Percentiles rank a stretch among this genome's conserved stretches.
phyloP scores from a whole-genome alignment of 257 asterid species.

The Nicotiana undulata region DNA sequence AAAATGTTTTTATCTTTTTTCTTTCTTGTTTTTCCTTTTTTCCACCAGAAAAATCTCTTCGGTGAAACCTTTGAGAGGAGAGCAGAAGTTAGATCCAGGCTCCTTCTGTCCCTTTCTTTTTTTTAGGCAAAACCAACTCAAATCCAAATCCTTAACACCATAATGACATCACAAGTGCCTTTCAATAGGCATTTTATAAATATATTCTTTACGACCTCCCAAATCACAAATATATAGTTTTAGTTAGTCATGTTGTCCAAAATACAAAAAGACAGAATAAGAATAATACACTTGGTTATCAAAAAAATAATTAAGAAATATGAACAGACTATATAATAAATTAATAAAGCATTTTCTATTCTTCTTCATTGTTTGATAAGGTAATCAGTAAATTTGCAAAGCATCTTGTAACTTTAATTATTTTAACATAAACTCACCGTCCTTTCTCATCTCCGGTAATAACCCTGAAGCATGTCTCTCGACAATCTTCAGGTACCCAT shows the following conservation, averaged over 20 bases:
- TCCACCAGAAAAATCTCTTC: neutral
- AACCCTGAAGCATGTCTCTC: constrained; percentile 73
- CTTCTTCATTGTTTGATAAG: neutral
- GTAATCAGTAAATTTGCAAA: neutral
- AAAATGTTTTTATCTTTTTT: neutral
- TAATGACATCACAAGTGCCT: neutral
- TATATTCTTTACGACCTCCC: neutral
- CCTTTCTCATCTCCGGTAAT: constrained; percentile 94
- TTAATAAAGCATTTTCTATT: neutral
- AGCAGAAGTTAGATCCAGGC: neutral
- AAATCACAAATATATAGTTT: neutral
- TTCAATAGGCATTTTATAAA: neutral
- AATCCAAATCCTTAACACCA: neutral
- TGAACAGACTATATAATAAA: neutral
- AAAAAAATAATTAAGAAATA: neutral
- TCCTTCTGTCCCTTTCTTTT: neutral
- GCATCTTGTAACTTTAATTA: neutral
- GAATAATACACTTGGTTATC: neutral
- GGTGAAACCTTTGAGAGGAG: neutral
- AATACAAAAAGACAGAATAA: neutral
- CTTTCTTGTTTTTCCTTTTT: neutral
- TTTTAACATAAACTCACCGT: constrained; percentile 48
- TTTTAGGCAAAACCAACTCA: neutral
- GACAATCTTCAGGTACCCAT: constrained; percentile 70
- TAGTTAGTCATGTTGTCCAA: neutral